Percentiles rank a stretch among this genome's conserved stretches.
Evolutionary conservation across 768 basidiomycete species (phyloP).

Genomic region (Hebeloma cylindrosporum): DNA sequence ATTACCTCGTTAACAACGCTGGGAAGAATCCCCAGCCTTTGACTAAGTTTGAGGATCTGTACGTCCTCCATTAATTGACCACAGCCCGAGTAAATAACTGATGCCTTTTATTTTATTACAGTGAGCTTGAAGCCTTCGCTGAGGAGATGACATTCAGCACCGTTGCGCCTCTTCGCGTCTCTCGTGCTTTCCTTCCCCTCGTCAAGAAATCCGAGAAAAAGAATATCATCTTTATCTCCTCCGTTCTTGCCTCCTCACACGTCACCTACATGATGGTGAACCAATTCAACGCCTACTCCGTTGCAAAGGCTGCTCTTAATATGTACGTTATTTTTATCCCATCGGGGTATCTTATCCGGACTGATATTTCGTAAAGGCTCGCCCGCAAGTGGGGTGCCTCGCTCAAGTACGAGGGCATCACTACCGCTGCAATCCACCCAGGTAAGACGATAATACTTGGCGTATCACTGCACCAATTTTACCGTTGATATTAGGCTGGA

Average conservation of each 20-base stretch:
- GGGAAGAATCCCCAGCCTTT: conserved; percentile 17
- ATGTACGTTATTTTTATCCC: conserved; percentile 15
- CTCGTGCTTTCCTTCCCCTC: conserved; percentile 24
- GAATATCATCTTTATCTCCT: conserved; percentile 24
- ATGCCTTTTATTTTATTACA: conserved; percentile 1
- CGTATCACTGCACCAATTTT: background rate
- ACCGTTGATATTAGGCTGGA: conserved; percentile 18
- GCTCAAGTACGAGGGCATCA: conserved; percentile 22
- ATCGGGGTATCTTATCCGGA: background rate
- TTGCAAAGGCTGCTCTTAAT: conserved; percentile 22
- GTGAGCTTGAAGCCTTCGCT: conserved; percentile 20
- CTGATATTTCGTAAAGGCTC: conserved; percentile 14
- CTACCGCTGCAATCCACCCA: conserved; percentile 23
- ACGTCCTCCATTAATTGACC: conserved; percentile 6
- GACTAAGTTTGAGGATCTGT: conserved; percentile 22
- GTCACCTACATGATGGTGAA: conserved; percentile 12
- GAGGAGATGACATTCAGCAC: conserved; percentile 23
- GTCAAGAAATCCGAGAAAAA: conserved; percentile 20
- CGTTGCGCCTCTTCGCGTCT: conserved; percentile 16
- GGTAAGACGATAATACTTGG: conserved; percentile 2
- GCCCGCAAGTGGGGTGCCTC: conserved; percentile 24
- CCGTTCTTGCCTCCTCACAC: conserved; percentile 22
- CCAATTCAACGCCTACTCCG: conserved; percentile 19
- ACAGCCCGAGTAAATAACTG: background rate
- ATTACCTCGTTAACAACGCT: conserved; percentile 23